A percentile compares a stretch with the other conserved stretches of the same genome.
Evolutionary conservation across 2,329 filamentous ascomycete genomes (phyloP).

Genomic region (Hymenoscyphus infarciens): DNA sequence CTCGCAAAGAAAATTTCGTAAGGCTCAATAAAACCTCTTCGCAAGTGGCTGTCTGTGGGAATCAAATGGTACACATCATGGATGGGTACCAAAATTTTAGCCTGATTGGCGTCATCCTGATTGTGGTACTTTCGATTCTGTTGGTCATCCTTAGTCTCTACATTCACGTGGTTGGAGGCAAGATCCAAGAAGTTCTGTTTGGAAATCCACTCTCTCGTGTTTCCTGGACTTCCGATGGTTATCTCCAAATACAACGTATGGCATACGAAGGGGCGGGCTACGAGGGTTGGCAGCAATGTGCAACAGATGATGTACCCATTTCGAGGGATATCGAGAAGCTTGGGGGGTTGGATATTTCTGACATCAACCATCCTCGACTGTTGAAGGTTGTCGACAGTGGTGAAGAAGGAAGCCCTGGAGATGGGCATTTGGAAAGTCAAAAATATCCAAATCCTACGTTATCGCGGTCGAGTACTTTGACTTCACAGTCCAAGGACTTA

Average conservation of each 20-base stretch:
- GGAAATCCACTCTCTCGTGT: constrained; percentile 11
- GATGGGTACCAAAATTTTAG: constrained; percentile 22
- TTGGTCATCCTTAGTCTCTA: constrained; percentile 15
- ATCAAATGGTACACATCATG: constrained; percentile 19
- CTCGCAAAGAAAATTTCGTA: not conserved
- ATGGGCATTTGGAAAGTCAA: not conserved
- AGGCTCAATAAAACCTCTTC: not conserved
- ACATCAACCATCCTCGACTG: constrained; percentile 5
- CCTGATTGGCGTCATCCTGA: constrained; percentile 17
- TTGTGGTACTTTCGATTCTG: constrained; percentile 10
- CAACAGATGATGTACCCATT: not conserved
- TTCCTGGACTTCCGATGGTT: constrained; percentile 21
- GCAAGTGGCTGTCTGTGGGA: constrained; percentile 13
- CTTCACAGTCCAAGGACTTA: not conserved
- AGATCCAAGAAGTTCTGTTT: constrained; percentile 7
- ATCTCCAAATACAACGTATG: constrained; percentile 20
- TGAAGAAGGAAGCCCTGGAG: not conserved
- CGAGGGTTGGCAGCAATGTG: constrained; percentile 8
- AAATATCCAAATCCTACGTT: not conserved
- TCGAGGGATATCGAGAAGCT: not conserved
- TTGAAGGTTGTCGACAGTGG: not conserved
- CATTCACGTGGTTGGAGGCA: constrained; percentile 15
- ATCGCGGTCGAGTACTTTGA: not conserved
- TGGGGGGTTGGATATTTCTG: constrained; percentile 1
- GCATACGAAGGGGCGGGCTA: constrained; percentile 22